These are phyloP conservation scores for Pittosporum tobira DNA, from an alignment of 129 eudicot species.

Conservation along the genomic window DNA sequence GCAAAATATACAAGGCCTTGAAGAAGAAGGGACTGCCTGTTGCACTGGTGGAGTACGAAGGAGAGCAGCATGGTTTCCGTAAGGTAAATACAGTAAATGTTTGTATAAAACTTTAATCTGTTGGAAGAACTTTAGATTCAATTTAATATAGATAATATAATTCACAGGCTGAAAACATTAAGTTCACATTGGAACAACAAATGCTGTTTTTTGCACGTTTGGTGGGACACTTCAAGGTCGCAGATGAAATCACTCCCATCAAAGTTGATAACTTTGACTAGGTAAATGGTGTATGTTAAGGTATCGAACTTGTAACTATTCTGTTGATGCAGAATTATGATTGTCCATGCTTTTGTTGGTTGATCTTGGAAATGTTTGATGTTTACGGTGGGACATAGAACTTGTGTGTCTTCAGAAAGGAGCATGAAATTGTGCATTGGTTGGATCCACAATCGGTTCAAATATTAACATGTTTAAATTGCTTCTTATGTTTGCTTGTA, in stretches of 20 bases:
- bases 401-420: background rate
- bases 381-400: background rate
- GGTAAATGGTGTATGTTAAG: background rate
- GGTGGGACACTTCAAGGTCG: conserved; percentile 72
- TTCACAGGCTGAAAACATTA: conserved; percentile 88
- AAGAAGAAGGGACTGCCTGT: conserved; percentile 83
- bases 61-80: conserved; percentile 98
- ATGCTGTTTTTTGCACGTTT: conserved; percentile 93
- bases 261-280: conserved; percentile 40
- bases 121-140: background rate
- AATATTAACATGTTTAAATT: background rate
- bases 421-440: background rate
- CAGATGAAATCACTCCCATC: conserved; percentile 34
- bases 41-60: conserved; percentile 96
- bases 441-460: background rate
- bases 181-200: conserved; percentile 94
- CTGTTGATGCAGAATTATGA: background rate
- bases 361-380: background rate
- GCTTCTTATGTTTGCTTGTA: background rate
- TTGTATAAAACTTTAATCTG: background rate
- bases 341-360: background rate
- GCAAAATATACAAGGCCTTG: conserved; percentile 71
- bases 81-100: conserved; percentile 38
- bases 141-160: background rate
- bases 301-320: background rate